phyloP scores from a whole-genome alignment of 305 asterid species.

The Galium porrigens region DNA sequence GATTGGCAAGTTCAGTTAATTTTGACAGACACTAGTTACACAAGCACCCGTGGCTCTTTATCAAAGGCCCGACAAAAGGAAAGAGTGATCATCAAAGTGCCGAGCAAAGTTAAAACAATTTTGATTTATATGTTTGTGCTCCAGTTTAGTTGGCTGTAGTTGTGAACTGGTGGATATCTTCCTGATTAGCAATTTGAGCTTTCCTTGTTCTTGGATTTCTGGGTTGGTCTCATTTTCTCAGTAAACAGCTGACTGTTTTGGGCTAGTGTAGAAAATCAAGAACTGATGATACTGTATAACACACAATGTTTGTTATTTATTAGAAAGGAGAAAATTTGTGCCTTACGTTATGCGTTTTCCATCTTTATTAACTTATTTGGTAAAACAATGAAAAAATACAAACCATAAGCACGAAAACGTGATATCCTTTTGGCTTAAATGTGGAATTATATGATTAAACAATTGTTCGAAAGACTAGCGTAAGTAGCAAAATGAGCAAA shows the following conservation, averaged over 20 bases:
- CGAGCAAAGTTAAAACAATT: not conserved
- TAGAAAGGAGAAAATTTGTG: not conserved
- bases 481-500: too few species aligned
- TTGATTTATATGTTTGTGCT: not conserved
- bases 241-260: not conserved
- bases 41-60: not conserved
- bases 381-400: too few species aligned
- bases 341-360: not conserved
- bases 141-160: not conserved
- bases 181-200: not conserved
- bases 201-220: not conserved
- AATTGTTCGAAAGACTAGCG: too few species aligned
- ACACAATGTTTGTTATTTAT: not conserved
- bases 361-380: not conserved
- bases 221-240: not conserved
- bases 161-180: not conserved
- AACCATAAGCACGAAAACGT: too few species aligned
- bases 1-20: slow-evolving; percentile 55
- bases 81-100: not conserved
- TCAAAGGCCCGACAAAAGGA: not conserved
- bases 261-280: not conserved
- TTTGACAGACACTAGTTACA: not conserved
- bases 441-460: too few species aligned
- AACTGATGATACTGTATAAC: not conserved
- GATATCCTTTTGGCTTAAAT: too few species aligned